A percentile compares a stretch with the other conserved stretches of the same genome.
Evolutionary conservation across 495 filamentous ascomycete genomes (phyloP).

Genomic region (Neurospora sp.): DNA sequence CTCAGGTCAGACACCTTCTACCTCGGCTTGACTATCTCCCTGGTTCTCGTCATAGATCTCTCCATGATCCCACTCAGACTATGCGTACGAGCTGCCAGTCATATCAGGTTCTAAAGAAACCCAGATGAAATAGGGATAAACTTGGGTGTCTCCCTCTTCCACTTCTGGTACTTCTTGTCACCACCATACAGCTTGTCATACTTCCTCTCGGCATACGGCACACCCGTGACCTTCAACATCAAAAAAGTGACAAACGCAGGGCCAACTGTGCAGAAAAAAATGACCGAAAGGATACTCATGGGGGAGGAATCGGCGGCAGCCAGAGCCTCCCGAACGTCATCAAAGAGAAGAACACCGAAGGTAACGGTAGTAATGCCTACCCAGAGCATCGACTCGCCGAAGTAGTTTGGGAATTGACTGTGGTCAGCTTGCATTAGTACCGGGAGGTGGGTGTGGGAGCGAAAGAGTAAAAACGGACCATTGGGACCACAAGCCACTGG

Average conservation of each 20-base stretch:
- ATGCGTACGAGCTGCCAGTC: background rate
- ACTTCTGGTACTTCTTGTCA: constrained; percentile 52
- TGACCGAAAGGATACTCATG: constrained; percentile 31
- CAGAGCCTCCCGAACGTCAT: constrained; percentile 34
- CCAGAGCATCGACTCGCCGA: constrained; percentile 57
- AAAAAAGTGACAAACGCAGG: constrained; percentile 54
- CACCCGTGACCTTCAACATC: constrained; percentile 49
- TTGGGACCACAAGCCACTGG: constrained; percentile 46
- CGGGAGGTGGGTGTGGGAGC: background rate
- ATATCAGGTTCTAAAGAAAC: background rate
- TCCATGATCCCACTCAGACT: background rate
- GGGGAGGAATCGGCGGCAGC: constrained; percentile 12
- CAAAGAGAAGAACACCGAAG: constrained; percentile 38
- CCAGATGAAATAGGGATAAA: constrained; percentile 40
- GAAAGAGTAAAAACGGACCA: constrained; percentile 13
- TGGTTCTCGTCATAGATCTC: background rate
- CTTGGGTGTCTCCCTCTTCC: constrained; percentile 58
- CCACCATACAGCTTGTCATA: constrained; percentile 55
- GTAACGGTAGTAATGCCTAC: constrained; percentile 42
- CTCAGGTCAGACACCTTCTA: background rate
- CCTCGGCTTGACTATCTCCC: background rate
- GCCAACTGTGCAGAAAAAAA: constrained; percentile 43
- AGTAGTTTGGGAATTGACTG: constrained; percentile 58
- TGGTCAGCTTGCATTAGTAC: background rate
- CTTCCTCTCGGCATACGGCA: constrained; percentile 54